These are phyloP conservation scores for Apiospora aurea DNA, from an alignment of 2,329 filamentous ascomycete genomes.

Conservation along the genomic window DNA sequence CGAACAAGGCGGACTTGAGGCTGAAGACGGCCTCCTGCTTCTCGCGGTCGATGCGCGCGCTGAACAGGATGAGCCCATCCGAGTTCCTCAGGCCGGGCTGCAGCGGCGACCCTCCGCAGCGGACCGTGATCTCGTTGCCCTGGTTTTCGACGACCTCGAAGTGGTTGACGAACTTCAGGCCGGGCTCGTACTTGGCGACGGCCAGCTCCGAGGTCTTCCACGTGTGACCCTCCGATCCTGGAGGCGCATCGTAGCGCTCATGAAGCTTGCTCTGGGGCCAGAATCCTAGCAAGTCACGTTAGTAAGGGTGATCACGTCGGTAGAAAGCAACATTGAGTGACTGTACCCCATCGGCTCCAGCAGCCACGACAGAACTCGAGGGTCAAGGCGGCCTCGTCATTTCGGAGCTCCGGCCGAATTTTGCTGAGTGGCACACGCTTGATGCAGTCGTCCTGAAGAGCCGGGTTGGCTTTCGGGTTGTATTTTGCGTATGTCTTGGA, in stretches of 20 bases:
- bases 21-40: conserved; percentile 40
- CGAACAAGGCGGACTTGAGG: conserved; percentile 42
- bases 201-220: conserved; percentile 41
- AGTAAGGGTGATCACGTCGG: not conserved
- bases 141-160: conserved; percentile 43
- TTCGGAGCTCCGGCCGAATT: conserved; percentile 69
- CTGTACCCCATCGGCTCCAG: conserved; percentile 70
- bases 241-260: conserved; percentile 41
- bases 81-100: conserved; percentile 38
- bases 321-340: conserved; percentile 29
- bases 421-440: conserved; percentile 67
- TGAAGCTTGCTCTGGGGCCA: conserved; percentile 41
- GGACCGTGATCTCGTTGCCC: conserved; percentile 40
- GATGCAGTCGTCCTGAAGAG: conserved; percentile 69
- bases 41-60: conserved; percentile 40
- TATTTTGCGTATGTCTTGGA: conserved; percentile 62
- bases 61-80: conserved; percentile 41
- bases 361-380: conserved; percentile 72
- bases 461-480: conserved; percentile 69
- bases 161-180: conserved; percentile 42
- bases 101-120: conserved; percentile 41
- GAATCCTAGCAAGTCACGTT: conserved; percentile 51
- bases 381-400: conserved; percentile 64
- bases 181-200: conserved; percentile 37
- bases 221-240: conserved; percentile 40